Base-by-base conservation (phyloP, 176 grass and related monocot genomes). In the Pontederia paniculata region DNA sequence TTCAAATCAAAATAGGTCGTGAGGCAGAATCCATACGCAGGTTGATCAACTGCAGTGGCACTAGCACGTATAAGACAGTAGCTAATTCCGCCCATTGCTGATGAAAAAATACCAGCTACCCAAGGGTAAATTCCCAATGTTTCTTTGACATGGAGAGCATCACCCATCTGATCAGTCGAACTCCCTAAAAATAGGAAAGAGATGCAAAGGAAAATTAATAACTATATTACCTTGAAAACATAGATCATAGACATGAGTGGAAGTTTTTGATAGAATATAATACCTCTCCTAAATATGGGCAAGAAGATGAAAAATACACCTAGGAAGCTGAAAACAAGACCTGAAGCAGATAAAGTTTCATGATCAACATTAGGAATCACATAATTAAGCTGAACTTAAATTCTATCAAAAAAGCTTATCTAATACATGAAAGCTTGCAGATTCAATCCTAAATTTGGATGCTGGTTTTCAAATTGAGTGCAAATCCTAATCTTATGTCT, bases 61-160 rank as follows among this genome's bases (percentile, higher is more conserved):
- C 56, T 23, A 59, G 45, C 44, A 59, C 68, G 55, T 43, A 71
- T 43, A 13, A 60, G 45, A 47, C 68, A 71, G 68, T 51, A 71
- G 56, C 55, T 71, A 16, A 71, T 4, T 43, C 68, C 68, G 43
- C 68, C 68, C 16, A 71, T 11, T 14, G 15, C 41, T 51, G 68
- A 20, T 60, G 68, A 71, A 50, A 71, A 15, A 50, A 71, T 43
- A 52, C 68, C 68, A 23, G 48, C 56, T 20, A 71, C 48, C 20
- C 49, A n/a, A 15, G 55, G n/a, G 17, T 50, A 71, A 18, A 71
- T 51, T 10, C 9, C 20, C 50, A 16, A 9, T 8, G 4, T 51
- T 52, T 10, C n/a, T 49, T 25, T 42, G 15, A 14, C 15, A 8
- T 22, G 10, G 16, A 60, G 10, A 43, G 17, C 14, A 11, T 51